phyloP scores from a whole-genome alignment of 805 yeast species.

The Monosporozyma servazzii region DNA sequence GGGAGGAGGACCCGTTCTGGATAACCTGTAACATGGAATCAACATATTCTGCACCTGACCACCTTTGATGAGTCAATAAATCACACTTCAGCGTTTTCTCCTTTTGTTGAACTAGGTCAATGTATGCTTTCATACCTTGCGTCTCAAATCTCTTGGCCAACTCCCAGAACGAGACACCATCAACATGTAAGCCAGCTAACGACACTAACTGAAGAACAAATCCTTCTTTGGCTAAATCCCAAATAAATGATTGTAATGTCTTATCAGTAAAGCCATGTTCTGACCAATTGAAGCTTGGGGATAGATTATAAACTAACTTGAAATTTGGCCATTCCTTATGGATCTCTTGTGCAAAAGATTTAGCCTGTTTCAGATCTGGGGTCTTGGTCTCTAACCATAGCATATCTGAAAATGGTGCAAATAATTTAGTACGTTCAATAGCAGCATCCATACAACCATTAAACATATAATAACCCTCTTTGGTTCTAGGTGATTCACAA shows the following conservation, averaged over 20 bases:
- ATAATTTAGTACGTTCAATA: constrained; percentile 42
- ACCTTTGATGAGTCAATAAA: constrained; percentile 49
- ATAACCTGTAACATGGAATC: constrained; percentile 38
- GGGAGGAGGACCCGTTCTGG: constrained; percentile 36
- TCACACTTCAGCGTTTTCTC: constrained; percentile 42
- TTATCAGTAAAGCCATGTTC: constrained; percentile 44
- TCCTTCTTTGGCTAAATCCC: constrained; percentile 47
- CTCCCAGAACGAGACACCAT: constrained; percentile 44
- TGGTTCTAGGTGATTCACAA: constrained; percentile 53
- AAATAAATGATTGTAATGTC: constrained; percentile 40
- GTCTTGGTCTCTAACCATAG: constrained; percentile 56
- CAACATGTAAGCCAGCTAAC: constrained; percentile 49
- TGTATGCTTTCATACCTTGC: constrained; percentile 54
- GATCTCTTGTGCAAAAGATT: constrained; percentile 37
- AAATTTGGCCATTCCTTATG: constrained; percentile 41
- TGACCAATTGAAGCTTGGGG: constrained; percentile 55
- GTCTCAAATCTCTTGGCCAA: constrained; percentile 39
- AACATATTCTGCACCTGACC: constrained; percentile 53
- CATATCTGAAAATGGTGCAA: constrained; percentile 51
- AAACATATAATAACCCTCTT: constrained; percentile 47
- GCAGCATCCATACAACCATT: constrained; percentile 45
- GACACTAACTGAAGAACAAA: constrained; percentile 52
- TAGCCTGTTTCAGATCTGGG: constrained; percentile 46
- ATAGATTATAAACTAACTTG: constrained; percentile 50
- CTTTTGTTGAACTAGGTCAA: constrained; percentile 39